phyloP scores from a whole-genome alignment of 306 rosid species.

The Gynostemma pentaphyllum region DNA sequence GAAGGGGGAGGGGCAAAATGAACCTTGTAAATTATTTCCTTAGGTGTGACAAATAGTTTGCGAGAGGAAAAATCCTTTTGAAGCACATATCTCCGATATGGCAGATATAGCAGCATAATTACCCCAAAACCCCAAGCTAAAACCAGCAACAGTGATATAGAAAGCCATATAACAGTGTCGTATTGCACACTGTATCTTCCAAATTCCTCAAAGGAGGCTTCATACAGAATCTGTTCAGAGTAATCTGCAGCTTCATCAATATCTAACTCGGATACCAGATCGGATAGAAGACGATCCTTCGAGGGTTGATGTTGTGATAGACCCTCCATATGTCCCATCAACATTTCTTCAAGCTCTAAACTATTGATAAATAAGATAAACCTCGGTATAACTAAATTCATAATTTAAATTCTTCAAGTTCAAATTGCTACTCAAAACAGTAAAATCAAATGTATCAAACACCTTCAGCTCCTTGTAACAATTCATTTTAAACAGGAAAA shows the following conservation, averaged over 20 bases:
- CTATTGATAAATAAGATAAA: constrained; percentile 16
- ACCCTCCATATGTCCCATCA: constrained; percentile 50
- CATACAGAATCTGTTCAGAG: constrained; percentile 47
- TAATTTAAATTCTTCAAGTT: neutral
- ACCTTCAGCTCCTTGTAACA: neutral
- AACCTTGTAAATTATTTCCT: constrained; percentile 76
- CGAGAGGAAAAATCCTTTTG: constrained; percentile 69
- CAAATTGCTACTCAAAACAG: neutral
- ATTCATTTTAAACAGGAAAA: neutral
- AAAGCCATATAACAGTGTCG: constrained; percentile 74
- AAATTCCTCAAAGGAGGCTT: constrained; percentile 73
- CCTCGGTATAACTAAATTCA: neutral
- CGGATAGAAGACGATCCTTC: constrained; percentile 36
- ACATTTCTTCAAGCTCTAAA: constrained; percentile 45
- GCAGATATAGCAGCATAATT: constrained; percentile 79
- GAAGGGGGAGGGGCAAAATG: neutral
- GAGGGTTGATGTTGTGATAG: constrained; percentile 41
- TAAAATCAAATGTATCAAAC: neutral
- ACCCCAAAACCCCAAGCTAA: constrained; percentile 93
- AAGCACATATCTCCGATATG: constrained; percentile 58
- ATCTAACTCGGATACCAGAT: constrained; percentile 33
- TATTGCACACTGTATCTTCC: constrained; percentile 47
- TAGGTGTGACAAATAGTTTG: constrained; percentile 63
- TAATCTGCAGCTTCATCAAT: constrained; percentile 36
- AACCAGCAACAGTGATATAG: constrained; percentile 67